These are phyloP conservation scores for Citrus reticulata DNA, from an alignment of 345 rosid genomes.

Conservation along the genomic window DNA sequence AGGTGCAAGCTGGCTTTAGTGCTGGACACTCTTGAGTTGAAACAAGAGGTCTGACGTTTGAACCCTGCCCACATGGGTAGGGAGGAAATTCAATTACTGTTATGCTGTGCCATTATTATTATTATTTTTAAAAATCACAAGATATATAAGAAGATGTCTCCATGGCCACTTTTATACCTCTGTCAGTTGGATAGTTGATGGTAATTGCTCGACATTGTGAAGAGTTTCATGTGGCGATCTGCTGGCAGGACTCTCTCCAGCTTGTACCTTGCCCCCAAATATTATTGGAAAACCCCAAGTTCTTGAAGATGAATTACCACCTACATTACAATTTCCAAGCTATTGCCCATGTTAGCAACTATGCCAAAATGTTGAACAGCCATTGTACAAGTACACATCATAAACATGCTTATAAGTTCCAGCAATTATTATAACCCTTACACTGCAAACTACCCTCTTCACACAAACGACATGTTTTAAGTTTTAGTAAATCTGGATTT, in stretches of 20 bases:
- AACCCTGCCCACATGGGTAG: too few species aligned
- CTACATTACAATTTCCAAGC: slow-evolving; percentile 17
- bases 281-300: slow-evolving; percentile 28
- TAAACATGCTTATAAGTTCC: background rate
- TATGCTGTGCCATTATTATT: too few species aligned
- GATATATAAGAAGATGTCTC: background rate
- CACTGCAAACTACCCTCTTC: background rate
- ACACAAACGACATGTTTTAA: background rate
- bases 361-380: background rate
- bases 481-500: background rate
- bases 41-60: too few species aligned
- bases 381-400: background rate
- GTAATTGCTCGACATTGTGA: slow-evolving; percentile 1
- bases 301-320: slow-evolving; percentile 24
- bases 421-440: background rate
- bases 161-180: slow-evolving; percentile 21
- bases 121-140: too few species aligned
- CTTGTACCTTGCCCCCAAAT: slow-evolving; percentile 25
- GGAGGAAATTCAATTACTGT: too few species aligned
- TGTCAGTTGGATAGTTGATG: slow-evolving; percentile 25
- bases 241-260: slow-evolving; percentile 9
- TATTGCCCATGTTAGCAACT: background rate
- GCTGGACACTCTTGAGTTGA: too few species aligned
- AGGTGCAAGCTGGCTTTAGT: too few species aligned
- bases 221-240: background rate